These are phyloP conservation scores for Podospora sp. DNA, from an alignment of 495 filamentous ascomycete species.

Conservation along the genomic window DNA sequence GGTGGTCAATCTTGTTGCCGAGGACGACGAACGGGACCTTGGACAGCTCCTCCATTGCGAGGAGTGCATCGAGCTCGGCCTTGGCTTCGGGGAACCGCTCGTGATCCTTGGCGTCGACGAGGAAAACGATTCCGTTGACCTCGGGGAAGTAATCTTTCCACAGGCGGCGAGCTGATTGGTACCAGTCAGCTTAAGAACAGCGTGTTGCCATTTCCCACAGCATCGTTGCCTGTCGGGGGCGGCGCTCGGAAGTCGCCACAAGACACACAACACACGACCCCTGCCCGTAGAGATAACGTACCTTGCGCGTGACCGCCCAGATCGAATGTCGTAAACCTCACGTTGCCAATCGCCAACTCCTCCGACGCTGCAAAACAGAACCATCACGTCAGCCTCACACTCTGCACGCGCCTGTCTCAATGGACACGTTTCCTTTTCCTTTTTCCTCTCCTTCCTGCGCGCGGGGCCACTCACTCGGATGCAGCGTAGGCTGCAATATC, in stretches of 20 bases:
- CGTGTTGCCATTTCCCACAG: not conserved
- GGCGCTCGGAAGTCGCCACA: not conserved
- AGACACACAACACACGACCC: not conserved
- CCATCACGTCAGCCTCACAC: constrained; percentile 27
- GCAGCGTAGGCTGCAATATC: constrained; percentile 85
- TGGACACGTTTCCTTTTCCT: constrained; percentile 10
- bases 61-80: constrained; percentile 90
- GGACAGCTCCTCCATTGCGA: constrained; percentile 87
- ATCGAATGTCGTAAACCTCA: constrained; percentile 97
- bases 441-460: constrained; percentile 18
- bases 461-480: constrained; percentile 67
- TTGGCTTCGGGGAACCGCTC: constrained; percentile 93
- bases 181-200: not conserved
- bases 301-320: constrained; percentile 96
- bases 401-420: constrained; percentile 14
- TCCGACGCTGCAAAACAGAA: constrained; percentile 68
- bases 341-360: constrained; percentile 94
- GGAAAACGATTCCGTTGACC: constrained; percentile 95
- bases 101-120: constrained; percentile 95
- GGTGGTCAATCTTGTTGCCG: constrained; percentile 99
- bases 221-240: not conserved
- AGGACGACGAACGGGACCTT: constrained; percentile 96
- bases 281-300: constrained; percentile 43
- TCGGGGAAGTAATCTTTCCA: constrained; percentile 99
- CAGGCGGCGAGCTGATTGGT: constrained; percentile 75